Evolutionary conservation across 768 basidiomycete species (phyloP).

Genomic region (Russula earlei): DNA sequence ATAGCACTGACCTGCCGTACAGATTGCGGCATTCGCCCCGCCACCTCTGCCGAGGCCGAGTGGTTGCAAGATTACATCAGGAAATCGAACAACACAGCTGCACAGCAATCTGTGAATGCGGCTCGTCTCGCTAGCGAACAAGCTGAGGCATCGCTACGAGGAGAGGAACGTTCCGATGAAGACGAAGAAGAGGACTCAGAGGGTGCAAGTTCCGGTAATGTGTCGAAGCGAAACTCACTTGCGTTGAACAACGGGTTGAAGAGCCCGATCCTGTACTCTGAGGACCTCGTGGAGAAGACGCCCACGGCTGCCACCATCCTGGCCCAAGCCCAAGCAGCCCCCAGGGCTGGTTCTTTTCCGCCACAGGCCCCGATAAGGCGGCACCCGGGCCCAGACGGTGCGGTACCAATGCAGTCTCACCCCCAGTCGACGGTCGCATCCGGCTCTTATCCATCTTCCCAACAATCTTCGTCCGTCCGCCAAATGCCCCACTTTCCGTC

Average conservation of each 20-base stretch:
- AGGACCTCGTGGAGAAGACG: conserved; percentile 76
- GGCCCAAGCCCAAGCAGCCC: conserved; percentile 67
- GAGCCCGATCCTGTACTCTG: conserved; percentile 40
- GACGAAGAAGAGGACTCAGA: conserved; percentile 85
- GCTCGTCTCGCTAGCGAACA: conserved; percentile 63
- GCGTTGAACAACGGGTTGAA: conserved; percentile 57
- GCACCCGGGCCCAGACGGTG: conserved; percentile 44
- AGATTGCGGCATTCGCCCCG: conserved; percentile 90
- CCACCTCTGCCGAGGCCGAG: conserved; percentile 84
- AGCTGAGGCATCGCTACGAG: conserved; percentile 46
- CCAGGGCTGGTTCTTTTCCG: conserved; percentile 46
- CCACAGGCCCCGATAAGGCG: conserved; percentile 71
- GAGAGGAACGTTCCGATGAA: conserved; percentile 70
- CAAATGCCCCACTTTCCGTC: conserved; percentile 74
- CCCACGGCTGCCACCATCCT: conserved; percentile 71
- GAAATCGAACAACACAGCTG: conserved; percentile 81
- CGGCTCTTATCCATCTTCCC: conserved; percentile 36
- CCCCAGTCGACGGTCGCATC: conserved; percentile 35
- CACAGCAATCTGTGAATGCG: conserved; percentile 66
- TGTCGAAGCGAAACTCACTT: conserved; percentile 68
- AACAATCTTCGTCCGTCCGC: conserved; percentile 55
- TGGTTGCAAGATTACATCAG: conserved; percentile 89
- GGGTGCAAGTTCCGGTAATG: conserved; percentile 48
- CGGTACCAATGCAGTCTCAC: conserved; percentile 42
- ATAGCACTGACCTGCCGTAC: conserved; percentile 23